phyloP scores from a whole-genome alignment of 1,284 basidiomycete genomes.

The Tilletia setariae region DNA sequence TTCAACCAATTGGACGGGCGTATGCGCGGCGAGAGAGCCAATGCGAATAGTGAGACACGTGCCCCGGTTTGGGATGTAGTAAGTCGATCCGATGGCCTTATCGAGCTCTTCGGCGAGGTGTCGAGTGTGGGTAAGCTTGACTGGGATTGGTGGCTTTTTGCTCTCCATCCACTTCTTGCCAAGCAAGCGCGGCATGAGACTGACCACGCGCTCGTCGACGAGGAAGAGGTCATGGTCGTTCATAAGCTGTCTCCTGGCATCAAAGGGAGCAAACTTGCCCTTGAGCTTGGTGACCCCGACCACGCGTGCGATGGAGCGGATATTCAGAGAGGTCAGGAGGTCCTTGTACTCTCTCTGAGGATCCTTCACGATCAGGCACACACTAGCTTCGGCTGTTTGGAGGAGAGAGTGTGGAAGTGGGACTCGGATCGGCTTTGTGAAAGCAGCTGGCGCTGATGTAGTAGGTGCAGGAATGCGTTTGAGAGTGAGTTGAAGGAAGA shows the following conservation, averaged over 20 bases:
- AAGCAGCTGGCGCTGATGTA: not conserved
- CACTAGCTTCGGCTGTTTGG: constrained; percentile 71
- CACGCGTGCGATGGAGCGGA: constrained; percentile 87
- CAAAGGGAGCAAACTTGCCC: constrained; percentile 63
- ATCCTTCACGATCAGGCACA: constrained; percentile 91
- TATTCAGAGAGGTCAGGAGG: constrained; percentile 69
- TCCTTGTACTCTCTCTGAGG: constrained; percentile 96
- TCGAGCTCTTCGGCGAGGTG: constrained; percentile 86
- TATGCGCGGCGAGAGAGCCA: constrained; percentile 68
- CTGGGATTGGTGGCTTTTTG: constrained; percentile 93
- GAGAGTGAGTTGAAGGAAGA: constrained; percentile 44
- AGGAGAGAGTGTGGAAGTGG: constrained; percentile 72
- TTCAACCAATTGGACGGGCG: constrained; percentile 68
- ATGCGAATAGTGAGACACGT: constrained; percentile 77
- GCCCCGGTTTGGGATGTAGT: constrained; percentile 88
- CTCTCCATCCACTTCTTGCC: constrained; percentile 89
- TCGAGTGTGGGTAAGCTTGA: constrained; percentile 72
- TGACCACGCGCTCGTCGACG: constrained; percentile 83
- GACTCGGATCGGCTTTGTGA: constrained; percentile 13
- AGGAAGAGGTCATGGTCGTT: constrained; percentile 89
- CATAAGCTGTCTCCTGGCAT: constrained; percentile 77
- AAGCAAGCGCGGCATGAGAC: constrained; percentile 78
- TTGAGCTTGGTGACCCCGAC: constrained; percentile 67
- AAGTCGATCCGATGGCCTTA: constrained; percentile 82
- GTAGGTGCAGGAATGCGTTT: constrained; percentile 34